Conservation (phyloP, 345 rosid species). For the Eucalyptus regnans region DNA sequence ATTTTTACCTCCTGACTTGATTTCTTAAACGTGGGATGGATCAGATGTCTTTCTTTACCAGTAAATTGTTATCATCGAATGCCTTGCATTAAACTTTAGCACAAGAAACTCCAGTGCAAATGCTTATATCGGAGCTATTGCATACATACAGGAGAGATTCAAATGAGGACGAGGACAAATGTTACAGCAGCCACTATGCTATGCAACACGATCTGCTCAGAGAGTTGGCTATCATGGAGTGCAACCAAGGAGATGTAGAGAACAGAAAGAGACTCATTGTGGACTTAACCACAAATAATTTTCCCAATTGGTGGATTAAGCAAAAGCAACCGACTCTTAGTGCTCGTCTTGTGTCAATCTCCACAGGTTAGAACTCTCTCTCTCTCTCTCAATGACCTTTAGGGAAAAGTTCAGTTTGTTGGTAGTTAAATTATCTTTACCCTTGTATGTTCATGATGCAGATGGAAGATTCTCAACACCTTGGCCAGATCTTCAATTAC, state of each 20-base stretch:
- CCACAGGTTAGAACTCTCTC: constrained; percentile 14
- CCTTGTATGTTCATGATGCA: no score
- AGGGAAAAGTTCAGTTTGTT: no score
- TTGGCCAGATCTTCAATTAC: no score
- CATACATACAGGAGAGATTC: constrained; percentile 15
- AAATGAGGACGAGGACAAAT: constrained; percentile 7
- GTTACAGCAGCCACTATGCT: constrained; percentile 20
- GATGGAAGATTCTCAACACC: no score
- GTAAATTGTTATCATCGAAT: not conserved
- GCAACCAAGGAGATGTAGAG: constrained; percentile 2
- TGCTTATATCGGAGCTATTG: not conserved
- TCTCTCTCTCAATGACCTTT: no score
- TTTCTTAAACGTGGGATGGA: no score
- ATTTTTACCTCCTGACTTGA: no score
- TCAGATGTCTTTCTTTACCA: no score
- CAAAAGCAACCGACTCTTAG: not conserved
- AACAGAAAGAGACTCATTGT: constrained; percentile 20
- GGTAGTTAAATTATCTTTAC: no score
- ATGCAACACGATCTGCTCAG: constrained; percentile 36
- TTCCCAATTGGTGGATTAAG: constrained; percentile 34
- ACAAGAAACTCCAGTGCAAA: not conserved
- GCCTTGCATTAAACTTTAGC: not conserved
- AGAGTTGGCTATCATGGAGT: constrained; percentile 21
- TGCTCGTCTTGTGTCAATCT: constrained; percentile 26
- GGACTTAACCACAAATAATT: constrained; percentile 7